Percentiles rank a stretch among this genome's conserved stretches.
These are phyloP conservation scores for Olyra latifolia DNA, from an alignment of 176 grass and related monocot species.

Conservation along the genomic window DNA sequence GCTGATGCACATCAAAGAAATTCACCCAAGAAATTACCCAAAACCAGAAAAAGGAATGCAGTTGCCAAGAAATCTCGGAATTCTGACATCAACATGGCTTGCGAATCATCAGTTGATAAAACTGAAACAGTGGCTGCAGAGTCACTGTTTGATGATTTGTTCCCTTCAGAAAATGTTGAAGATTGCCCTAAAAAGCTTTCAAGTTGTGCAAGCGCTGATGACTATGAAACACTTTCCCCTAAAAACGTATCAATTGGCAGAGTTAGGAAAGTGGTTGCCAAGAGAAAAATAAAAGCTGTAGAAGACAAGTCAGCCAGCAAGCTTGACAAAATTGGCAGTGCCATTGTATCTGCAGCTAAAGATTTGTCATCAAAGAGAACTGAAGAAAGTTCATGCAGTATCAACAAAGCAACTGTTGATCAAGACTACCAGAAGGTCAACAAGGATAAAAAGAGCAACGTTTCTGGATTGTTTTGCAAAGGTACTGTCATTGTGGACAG, in stretches of 20 bases:
- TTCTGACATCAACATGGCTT: constrained; percentile 18
- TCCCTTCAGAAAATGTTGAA: constrained; percentile 29
- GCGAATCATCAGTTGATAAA: constrained; percentile 32
- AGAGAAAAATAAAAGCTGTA: constrained; percentile 55
- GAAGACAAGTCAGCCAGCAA: constrained; percentile 36
- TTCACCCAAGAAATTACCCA: constrained; percentile 23
- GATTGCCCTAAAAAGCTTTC: constrained; percentile 34
- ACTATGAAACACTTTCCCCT: constrained; percentile 14
- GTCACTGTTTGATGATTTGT: constrained; percentile 30
- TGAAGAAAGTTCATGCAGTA: constrained; percentile 15
- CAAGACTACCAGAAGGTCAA: not conserved
- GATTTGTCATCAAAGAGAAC: constrained; percentile 23
- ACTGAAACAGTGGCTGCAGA: not conserved
- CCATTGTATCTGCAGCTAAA: constrained; percentile 46
- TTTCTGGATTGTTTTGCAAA: constrained; percentile 25
- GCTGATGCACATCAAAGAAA: constrained; percentile 33
- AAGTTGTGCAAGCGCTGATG: constrained; percentile 36
- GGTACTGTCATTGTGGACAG: constrained; percentile 20
- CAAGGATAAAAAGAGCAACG: constrained; percentile 28
- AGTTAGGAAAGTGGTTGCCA: constrained; percentile 62
- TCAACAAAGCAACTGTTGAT: constrained; percentile 22
- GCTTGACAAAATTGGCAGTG: constrained; percentile 35
- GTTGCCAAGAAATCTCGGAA: constrained; percentile 21
- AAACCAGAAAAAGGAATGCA: constrained; percentile 30
- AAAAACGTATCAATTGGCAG: constrained; percentile 14